These are phyloP conservation scores for Diutina sp. DNA, from an alignment of 1,139 yeast species.

Conservation along the genomic window DNA sequence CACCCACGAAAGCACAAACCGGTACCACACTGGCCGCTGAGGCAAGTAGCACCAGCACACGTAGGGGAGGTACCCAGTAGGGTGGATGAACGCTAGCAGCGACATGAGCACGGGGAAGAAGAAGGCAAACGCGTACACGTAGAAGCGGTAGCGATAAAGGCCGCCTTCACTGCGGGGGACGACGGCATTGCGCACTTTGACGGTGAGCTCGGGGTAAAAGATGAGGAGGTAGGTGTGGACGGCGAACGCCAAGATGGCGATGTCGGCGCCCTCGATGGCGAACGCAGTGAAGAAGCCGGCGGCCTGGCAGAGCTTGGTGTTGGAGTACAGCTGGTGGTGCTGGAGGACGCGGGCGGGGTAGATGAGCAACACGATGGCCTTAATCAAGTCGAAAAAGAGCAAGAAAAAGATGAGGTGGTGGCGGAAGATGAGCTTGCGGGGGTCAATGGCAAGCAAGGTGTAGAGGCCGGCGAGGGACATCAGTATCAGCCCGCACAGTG, in stretches of 20 bases:
- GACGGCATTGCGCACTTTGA: conserved; percentile 26
- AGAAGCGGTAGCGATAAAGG: conserved; percentile 43
- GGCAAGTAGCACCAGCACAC: conserved; percentile 81
- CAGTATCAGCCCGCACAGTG: conserved; percentile 1
- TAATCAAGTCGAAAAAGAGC: conserved; percentile 58
- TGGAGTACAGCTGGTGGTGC: conserved; percentile 35
- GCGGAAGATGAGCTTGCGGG: conserved; percentile 47
- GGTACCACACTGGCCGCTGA: conserved; percentile 59
- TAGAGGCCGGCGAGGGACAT: conserved; percentile 18
- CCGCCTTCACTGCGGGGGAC: conserved; percentile 53
- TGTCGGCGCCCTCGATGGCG: conserved; percentile 78
- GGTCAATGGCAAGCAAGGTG: conserved; percentile 47
- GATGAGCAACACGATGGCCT: conserved; percentile 56
- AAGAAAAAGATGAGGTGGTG: conserved; percentile 62
- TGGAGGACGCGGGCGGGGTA: conserved; percentile 56
- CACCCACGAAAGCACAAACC: conserved; percentile 68
- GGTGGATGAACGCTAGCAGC: conserved; percentile 50
- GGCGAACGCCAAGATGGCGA: conserved; percentile 76
- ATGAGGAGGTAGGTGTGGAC: conserved; percentile 69
- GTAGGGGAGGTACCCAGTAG: conserved; percentile 43
- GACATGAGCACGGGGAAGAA: conserved; percentile 60
- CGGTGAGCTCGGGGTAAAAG: conserved; percentile 41
- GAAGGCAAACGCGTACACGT: conserved; percentile 47
- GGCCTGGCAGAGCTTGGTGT: conserved; percentile 48
- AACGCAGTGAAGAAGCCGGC: conserved; percentile 80